Evolutionary conservation across 2,329 filamentous ascomycete species (phyloP).

Genomic region (Aspergillus pseudoviridinutans): DNA sequence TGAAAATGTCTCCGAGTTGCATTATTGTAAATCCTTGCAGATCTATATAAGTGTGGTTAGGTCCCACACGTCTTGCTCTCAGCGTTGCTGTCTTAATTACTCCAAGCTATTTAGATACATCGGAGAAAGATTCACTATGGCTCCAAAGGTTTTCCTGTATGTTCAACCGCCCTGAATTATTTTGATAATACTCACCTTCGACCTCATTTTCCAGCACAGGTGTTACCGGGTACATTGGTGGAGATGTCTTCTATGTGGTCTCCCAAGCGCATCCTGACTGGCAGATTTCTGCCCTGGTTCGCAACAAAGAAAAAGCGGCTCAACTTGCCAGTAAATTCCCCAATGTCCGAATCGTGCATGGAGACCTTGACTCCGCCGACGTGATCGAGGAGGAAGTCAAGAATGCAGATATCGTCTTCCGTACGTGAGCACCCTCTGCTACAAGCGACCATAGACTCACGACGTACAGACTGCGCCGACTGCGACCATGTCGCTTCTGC

Average conservation of each 20-base stretch:
- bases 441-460: constrained; percentile 1
- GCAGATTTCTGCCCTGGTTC: constrained; percentile 43
- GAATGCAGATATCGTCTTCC: constrained; percentile 46
- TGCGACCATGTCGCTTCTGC: constrained; percentile 43
- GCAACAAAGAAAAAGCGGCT: constrained; percentile 41
- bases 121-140: not conserved
- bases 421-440: constrained; percentile 24
- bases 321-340: constrained; percentile 39
- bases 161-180: not conserved
- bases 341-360: constrained; percentile 39
- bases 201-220: constrained; percentile 39
- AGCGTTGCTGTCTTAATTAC: not conserved
- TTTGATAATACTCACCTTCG: not conserved
- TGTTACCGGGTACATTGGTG: constrained; percentile 52
- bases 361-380: constrained; percentile 40
- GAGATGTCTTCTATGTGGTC: constrained; percentile 48
- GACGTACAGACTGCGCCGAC: constrained; percentile 35
- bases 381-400: constrained; percentile 42
- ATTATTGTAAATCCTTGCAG: not conserved
- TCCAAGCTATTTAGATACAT: not conserved
- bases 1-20: not conserved
- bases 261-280: constrained; percentile 46
- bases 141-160: not conserved
- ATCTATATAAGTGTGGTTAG: not conserved
- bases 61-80: not conserved